phyloP scores from a whole-genome alignment of 192 early-diverging fungal genomes.

The Lunasporangiospora selenospora region DNA sequence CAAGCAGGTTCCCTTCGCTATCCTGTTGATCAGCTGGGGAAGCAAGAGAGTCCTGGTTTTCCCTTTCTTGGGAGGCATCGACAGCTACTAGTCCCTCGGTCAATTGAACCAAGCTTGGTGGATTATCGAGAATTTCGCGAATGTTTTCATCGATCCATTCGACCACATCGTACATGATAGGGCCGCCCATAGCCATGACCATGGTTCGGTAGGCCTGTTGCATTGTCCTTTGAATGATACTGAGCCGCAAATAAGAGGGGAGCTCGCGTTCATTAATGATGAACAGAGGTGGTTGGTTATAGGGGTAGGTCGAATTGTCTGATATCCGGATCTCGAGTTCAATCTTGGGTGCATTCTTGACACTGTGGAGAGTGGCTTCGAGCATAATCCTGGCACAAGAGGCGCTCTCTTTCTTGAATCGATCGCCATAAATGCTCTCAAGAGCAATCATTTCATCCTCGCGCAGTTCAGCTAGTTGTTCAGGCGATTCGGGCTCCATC shows the following conservation, averaged over 20 bases:
- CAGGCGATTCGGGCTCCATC: conserved; percentile 32
- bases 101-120: conserved; percentile 53
- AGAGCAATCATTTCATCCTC: conserved; percentile 70
- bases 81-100: conserved; percentile 44
- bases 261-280: conserved; percentile 64
- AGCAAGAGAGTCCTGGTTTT: conserved; percentile 33
- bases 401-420: conserved; percentile 45
- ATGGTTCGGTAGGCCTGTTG: conserved; percentile 48
- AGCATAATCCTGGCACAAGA: conserved; percentile 36
- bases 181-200: conserved; percentile 52
- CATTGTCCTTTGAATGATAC: conserved; percentile 58
- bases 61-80: conserved; percentile 17
- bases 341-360: conserved; percentile 44
- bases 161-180: conserved; percentile 66
- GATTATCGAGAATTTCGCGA: conserved; percentile 54
- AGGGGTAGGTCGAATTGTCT: conserved; percentile 66
- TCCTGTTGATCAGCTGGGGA: neutral
- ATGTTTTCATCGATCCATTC: conserved; percentile 61
- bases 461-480: conserved; percentile 40
- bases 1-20: neutral
- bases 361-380: conserved; percentile 24
- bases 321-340: conserved; percentile 72
- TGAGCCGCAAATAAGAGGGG: conserved; percentile 75
- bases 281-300: conserved; percentile 67
- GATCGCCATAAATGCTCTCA: conserved; percentile 72